Evolutionary conservation across 768 basidiomycete genomes (phyloP).

Genomic region (Lanmaoa pseudosensibilis): DNA sequence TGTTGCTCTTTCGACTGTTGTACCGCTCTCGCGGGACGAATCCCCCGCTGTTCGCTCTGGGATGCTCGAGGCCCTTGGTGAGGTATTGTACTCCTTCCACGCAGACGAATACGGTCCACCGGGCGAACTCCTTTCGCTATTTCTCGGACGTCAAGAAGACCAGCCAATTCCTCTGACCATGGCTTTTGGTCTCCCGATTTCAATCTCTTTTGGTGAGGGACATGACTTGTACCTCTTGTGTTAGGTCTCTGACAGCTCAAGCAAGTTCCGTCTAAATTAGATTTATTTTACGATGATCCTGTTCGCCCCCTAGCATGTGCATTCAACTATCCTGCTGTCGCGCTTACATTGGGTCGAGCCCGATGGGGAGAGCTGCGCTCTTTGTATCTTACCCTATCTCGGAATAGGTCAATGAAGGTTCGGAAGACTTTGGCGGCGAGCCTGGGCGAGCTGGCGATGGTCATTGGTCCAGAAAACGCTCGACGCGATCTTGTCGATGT

Average conservation of each 20-base stretch:
- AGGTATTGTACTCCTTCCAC: conserved; percentile 83
- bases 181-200: conserved; percentile 4
- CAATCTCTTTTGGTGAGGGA: conserved; percentile 20
- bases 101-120: conserved; percentile 66
- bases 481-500: conserved; percentile 66
- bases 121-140: conserved; percentile 68
- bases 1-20: conserved; percentile 65
- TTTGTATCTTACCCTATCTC: conserved; percentile 64
- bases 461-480: conserved; percentile 73
- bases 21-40: conserved; percentile 63
- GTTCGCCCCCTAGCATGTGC: conserved; percentile 77
- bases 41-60: conserved; percentile 71
- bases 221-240: not conserved
- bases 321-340: conserved; percentile 91
- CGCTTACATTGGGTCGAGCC: conserved; percentile 70
- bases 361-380: conserved; percentile 76
- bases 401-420: conserved; percentile 61
- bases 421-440: conserved; percentile 83
- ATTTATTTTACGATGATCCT: conserved; percentile 60
- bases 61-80: conserved; percentile 83
- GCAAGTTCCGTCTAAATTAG: conserved; percentile 32
- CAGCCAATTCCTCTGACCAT: conserved; percentile 34
- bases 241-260: conserved; percentile 5
- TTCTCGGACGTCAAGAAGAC: conserved; percentile 61
- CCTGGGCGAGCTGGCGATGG: conserved; percentile 83